Percentiles rank a stretch among this genome's conserved stretches.
Evolutionary conservation across 2,329 filamentous ascomycete species (phyloP).

Genomic region (Sporothrix brunneoviolacea): DNA sequence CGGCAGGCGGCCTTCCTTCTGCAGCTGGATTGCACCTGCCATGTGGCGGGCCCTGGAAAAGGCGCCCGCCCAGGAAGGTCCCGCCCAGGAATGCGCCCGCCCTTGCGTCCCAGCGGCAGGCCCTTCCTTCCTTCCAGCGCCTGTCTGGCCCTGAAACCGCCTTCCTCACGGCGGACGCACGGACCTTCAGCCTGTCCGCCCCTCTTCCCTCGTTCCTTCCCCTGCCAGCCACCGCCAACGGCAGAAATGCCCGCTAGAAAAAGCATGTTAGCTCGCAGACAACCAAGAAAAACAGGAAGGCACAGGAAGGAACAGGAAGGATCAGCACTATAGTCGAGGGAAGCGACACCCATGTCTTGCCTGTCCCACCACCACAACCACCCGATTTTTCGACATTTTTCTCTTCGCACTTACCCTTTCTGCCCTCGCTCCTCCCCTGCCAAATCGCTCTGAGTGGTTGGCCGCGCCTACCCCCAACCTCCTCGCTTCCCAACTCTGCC

Average conservation of each 20-base stretch:
- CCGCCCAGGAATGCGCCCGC: background rate
- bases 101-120: background rate
- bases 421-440: constrained; percentile 3
- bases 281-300: background rate
- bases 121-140: background rate
- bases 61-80: background rate
- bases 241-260: background rate
- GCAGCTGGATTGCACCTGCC: constrained; percentile 5
- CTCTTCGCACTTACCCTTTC: constrained; percentile 1
- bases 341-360: no score
- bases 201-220: background rate
- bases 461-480: constrained; percentile 15
- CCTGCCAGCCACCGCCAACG: constrained; percentile 8
- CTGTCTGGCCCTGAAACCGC: background rate
- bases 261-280: background rate
- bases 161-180: background rate
- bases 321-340: constrained; percentile 7
- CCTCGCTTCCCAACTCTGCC: constrained; percentile 9
- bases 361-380: constrained; percentile 12
- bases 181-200: background rate
- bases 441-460: constrained; percentile 13
- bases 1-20: no score
- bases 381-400: constrained; percentile 4
- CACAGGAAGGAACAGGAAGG: no score
- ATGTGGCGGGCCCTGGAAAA: constrained; percentile 6